phyloP scores from a whole-genome alignment of 2,329 filamentous ascomycete species.

The Trichophyton schoenleinii region DNA sequence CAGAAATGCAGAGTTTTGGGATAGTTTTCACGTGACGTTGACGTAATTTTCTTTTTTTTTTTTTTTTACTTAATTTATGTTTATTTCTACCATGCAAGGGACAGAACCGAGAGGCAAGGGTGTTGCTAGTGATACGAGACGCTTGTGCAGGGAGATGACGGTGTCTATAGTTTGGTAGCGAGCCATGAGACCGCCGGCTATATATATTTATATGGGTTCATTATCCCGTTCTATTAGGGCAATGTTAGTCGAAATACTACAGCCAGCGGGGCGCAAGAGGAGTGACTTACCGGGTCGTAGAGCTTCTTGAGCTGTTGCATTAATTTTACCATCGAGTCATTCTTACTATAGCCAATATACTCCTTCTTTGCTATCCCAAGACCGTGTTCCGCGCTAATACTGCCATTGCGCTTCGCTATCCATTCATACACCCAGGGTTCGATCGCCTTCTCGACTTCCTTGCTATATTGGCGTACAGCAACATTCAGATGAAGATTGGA shows the following conservation, averaged over 20 bases:
- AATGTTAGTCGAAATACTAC: background rate
- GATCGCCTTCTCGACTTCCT: slow-evolving; percentile 70
- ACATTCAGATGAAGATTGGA: slow-evolving; percentile 92
- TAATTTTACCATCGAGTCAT: slow-evolving; percentile 69
- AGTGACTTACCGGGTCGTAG: slow-evolving; percentile 72
- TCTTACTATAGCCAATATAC: slow-evolving; percentile 85
- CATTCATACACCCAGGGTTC: slow-evolving; percentile 98
- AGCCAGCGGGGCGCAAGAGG: background rate
- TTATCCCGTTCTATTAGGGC: slow-evolving; percentile 67
- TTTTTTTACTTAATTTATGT: background rate
- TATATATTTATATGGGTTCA: slow-evolving; percentile 98
- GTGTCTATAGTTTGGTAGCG: background rate
- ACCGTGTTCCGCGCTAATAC: slow-evolving; percentile 94
- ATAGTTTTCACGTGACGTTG: background rate
- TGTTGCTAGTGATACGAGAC: too few relatives aligned
- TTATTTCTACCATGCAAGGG: background rate
- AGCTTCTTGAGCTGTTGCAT: slow-evolving; percentile 94
- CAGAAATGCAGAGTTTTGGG: background rate
- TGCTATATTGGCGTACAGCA: slow-evolving; percentile 67
- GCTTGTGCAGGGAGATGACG: too few relatives aligned
- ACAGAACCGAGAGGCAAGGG: too few relatives aligned
- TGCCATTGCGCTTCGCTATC: slow-evolving; percentile 76
- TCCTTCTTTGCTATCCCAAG: slow-evolving; percentile 91
- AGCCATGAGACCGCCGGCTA: slow-evolving; percentile 15
- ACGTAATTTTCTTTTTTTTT: background rate